Percentiles rank a stretch among this genome's conserved stretches.
These are phyloP conservation scores for Penicillium lagena DNA, from an alignment of 495 filamentous ascomycete genomes.

Conservation along the genomic window DNA sequence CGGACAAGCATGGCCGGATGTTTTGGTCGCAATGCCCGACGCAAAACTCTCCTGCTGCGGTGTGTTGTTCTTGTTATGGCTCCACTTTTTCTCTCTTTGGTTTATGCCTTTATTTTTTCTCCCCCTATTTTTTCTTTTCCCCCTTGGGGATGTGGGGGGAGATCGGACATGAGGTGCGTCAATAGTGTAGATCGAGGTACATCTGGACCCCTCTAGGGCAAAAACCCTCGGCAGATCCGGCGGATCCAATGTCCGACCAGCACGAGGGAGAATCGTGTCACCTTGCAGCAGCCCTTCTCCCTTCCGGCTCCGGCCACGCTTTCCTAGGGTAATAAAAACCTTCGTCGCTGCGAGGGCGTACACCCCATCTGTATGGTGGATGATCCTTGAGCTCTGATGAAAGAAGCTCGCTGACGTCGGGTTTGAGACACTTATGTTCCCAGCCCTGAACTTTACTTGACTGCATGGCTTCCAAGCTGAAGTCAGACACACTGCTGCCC, in stretches of 20 bases:
- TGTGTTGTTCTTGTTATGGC: neutral
- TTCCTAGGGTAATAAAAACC: constrained; percentile 6
- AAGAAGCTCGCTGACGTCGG: neutral
- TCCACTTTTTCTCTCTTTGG: constrained; percentile 3
- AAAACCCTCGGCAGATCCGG: neutral
- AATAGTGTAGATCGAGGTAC: constrained; percentile 8
- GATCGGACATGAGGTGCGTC: constrained; percentile 1
- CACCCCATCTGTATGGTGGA: constrained; percentile 4
- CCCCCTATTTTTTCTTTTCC: constrained; percentile 5
- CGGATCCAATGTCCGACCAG: constrained; percentile 5
- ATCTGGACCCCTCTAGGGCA: constrained; percentile 13
- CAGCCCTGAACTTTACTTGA: constrained; percentile 10
- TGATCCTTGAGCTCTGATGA: constrained; percentile 3
- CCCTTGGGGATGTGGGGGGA: constrained; percentile 23
- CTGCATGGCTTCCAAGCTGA: constrained; percentile 11
- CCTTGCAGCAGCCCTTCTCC: constrained; percentile 7
- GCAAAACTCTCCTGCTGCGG: too few relatives aligned
- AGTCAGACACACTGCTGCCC: constrained; percentile 9
- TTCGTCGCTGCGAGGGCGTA: constrained; percentile 13
- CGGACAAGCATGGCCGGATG: too few relatives aligned
- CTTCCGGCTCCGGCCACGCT: neutral
- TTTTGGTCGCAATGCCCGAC: neutral
- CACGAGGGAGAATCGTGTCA: constrained; percentile 14
- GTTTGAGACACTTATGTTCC: constrained; percentile 3
- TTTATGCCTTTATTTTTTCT: neutral